Percentiles rank a stretch among this genome's conserved stretches.
phyloP scores from a whole-genome alignment of 2,329 filamentous ascomycete genomes.

The Xylariaceae sp. region DNA sequence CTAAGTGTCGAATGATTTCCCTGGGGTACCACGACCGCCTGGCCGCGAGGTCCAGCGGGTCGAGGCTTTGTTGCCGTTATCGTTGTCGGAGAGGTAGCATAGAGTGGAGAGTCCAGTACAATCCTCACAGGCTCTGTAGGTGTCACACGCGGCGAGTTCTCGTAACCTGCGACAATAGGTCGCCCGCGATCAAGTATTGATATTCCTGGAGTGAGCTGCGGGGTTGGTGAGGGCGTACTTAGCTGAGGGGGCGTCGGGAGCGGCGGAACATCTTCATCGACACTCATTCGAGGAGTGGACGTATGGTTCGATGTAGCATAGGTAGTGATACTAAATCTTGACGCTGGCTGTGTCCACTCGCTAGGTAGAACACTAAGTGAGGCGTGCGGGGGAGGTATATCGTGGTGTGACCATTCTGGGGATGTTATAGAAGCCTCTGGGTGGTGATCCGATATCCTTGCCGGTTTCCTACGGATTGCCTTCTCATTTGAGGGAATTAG shows the following conservation, averaged over 20 bases:
- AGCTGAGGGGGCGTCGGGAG: constrained; percentile 46
- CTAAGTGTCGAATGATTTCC: constrained; percentile 30
- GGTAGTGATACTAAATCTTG: constrained; percentile 69
- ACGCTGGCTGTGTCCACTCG: constrained; percentile 58
- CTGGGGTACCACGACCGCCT: constrained; percentile 16
- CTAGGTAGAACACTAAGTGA: constrained; percentile 32
- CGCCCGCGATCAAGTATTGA: constrained; percentile 50
- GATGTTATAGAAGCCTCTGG: constrained; percentile 44
- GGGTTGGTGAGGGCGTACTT: constrained; percentile 33
- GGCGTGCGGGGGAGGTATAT: constrained; percentile 34
- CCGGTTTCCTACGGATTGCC: constrained; percentile 54
- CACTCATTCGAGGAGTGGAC: constrained; percentile 47
- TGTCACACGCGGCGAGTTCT: constrained; percentile 26
- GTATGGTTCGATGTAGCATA: constrained; percentile 59
- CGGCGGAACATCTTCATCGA: constrained; percentile 46
- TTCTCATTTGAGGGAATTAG: constrained; percentile 41
- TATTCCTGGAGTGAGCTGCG: constrained; percentile 23
- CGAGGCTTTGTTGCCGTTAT: constrained; percentile 19
- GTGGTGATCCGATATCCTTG: constrained; percentile 37
- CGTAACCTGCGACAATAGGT: constrained; percentile 41
- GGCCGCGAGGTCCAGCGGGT: constrained; percentile 11
- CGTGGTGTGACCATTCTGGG: constrained; percentile 44
- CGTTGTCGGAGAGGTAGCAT: constrained; percentile 22
- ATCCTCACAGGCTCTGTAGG: constrained; percentile 39
- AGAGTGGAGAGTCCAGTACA: constrained; percentile 39